Evolutionary conservation across 2,329 filamentous ascomycete genomes (phyloP).

Genomic region (Cytospora paraplurivora): DNA sequence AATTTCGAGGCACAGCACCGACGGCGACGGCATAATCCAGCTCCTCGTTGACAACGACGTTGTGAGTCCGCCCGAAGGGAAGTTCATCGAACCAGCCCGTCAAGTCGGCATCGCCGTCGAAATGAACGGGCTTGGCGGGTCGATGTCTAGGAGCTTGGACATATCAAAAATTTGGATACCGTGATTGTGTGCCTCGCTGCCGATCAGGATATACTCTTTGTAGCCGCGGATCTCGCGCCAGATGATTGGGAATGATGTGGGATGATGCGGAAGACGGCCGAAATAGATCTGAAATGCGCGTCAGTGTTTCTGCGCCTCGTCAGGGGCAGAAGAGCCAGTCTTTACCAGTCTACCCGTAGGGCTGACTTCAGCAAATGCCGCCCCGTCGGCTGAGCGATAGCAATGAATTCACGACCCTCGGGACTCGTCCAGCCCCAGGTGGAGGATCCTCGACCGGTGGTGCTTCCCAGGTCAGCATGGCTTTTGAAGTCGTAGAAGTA

Average conservation of each 20-base stretch:
- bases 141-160: constrained; percentile 52
- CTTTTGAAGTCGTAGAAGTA: constrained; percentile 59
- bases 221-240: constrained; percentile 49
- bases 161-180: constrained; percentile 66
- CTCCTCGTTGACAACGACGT: constrained; percentile 55
- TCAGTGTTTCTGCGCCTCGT: not conserved
- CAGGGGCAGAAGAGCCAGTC: too few relatives aligned
- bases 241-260: constrained; percentile 36
- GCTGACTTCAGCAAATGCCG: constrained; percentile 52
- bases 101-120: constrained; percentile 40
- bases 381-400: constrained; percentile 53
- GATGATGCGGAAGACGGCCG: constrained; percentile 48
- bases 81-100: constrained; percentile 40
- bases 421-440: constrained; percentile 52
- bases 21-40: constrained; percentile 50
- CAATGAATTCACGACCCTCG: constrained; percentile 52
- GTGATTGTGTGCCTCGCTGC: constrained; percentile 49
- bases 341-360: constrained; percentile 44
- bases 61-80: constrained; percentile 49
- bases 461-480: constrained; percentile 55
- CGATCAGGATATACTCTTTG: constrained; percentile 46
- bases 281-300: constrained; percentile 39
- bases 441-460: constrained; percentile 40
- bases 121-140: constrained; percentile 42
- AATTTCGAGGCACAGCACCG: constrained; percentile 42